Conservation (phyloP, 2,329 filamentous ascomycete genomes). For the Aspergillus quadricinctus region DNA sequence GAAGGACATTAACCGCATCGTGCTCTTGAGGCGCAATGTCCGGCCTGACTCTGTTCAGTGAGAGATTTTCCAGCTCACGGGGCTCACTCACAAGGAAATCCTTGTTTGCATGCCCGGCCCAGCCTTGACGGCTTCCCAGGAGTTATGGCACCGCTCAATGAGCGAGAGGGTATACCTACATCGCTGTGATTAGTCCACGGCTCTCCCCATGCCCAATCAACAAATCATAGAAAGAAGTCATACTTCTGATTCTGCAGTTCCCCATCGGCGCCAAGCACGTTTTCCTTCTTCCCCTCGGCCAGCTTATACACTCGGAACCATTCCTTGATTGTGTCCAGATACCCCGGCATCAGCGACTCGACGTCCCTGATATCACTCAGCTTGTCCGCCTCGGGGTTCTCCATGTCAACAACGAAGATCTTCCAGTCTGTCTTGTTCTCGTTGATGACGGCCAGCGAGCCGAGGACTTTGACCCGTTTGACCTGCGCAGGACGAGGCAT, state of each 20-base stretch:
- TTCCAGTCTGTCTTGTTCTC: constrained; percentile 98
- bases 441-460: constrained; percentile 88
- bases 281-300: constrained; percentile 79
- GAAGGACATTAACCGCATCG: background rate
- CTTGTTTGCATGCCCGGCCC: background rate
- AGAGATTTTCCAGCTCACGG: background rate
- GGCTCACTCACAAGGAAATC: background rate
- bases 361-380: constrained; percentile 92
- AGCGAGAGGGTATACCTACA: background rate
- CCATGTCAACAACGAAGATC: constrained; percentile 85
- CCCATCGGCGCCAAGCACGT: constrained; percentile 70
- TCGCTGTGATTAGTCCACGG: background rate
- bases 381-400: constrained; percentile 81
- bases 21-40: background rate
- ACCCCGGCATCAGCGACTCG: constrained; percentile 82
- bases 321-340: constrained; percentile 86
- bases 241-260: background rate
- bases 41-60: background rate
- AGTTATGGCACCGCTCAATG: background rate
- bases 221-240: background rate
- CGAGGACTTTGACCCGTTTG: constrained; percentile 94
- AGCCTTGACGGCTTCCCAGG: background rate
- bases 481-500: constrained; percentile 82
- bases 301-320: constrained; percentile 99
- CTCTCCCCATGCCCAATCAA: background rate